Evolutionary conservation across 2,329 filamentous ascomycete genomes (phyloP).

Genomic region (Penicillium sp.): DNA sequence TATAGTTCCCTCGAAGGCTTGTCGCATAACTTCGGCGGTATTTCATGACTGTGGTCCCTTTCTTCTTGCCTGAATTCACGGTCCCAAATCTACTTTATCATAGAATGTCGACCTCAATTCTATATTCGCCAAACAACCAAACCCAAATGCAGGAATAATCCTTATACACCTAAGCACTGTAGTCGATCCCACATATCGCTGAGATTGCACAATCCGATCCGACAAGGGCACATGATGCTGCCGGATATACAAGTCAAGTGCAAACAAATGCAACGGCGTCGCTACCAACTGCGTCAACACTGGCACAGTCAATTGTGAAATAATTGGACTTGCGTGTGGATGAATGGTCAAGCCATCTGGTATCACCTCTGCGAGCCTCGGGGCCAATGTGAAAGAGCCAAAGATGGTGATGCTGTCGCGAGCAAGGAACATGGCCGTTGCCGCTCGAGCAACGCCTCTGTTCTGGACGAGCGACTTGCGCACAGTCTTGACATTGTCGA

Average conservation of each 20-base stretch:
- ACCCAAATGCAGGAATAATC: conserved; percentile 83
- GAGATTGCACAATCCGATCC: conserved; percentile 64
- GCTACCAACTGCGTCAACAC: conserved; percentile 75
- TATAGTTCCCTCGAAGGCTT: background rate
- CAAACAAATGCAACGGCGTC: conserved; percentile 83
- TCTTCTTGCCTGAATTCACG: background rate
- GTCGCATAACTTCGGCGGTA: background rate
- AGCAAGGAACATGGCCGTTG: conserved; percentile 66
- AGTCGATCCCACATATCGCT: conserved; percentile 71
- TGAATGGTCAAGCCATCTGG: conserved; percentile 29
- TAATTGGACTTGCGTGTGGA: conserved; percentile 28
- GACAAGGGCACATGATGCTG: conserved; percentile 43
- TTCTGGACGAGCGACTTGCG: conserved; percentile 16
- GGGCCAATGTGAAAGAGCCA: conserved; percentile 38
- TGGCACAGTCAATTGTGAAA: conserved; percentile 74
- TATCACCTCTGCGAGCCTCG: conserved; percentile 26
- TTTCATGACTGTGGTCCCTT: background rate
- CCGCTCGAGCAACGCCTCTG: conserved; percentile 20
- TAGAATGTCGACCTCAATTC: conserved; percentile 32
- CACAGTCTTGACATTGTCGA: conserved; percentile 68
- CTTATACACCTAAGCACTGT: conserved; percentile 72
- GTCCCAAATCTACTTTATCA: conserved; percentile 10
- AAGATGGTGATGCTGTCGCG: conserved; percentile 87
- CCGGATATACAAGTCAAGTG: conserved; percentile 77
- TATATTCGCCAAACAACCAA: conserved; percentile 80